Evolutionary conservation across 2,329 filamentous ascomycete genomes (phyloP).

Genomic region (Ophiostoma himal-ulmi): DNA sequence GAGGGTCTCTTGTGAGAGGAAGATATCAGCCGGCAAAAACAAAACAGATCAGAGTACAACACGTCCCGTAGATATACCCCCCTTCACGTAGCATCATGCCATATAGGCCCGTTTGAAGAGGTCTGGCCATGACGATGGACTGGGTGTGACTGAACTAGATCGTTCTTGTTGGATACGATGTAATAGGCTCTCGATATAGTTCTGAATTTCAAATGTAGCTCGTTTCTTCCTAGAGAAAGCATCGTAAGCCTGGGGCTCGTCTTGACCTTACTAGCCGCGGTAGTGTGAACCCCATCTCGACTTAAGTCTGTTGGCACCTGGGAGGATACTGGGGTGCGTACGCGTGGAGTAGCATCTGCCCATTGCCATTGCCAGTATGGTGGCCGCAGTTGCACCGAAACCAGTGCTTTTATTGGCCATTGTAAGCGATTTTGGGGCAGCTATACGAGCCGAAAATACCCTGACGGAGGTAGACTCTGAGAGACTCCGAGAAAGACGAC

Average conservation of each 20-base stretch:
- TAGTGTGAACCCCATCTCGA: neutral
- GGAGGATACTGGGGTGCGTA: neutral
- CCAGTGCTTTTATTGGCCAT: neutral
- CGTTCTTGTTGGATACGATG: neutral
- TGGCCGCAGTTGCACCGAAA: conserved; percentile 7
- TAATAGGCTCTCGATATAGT: too few species aligned
- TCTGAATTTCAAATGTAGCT: too few species aligned
- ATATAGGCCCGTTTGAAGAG: conserved; percentile 7
- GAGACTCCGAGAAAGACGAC: neutral
- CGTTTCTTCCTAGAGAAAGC: too few species aligned
- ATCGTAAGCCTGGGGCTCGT: neutral
- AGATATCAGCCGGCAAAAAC: neutral
- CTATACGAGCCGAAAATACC: neutral
- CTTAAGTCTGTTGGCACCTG: neutral
- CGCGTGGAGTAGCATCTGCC: neutral
- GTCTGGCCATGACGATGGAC: neutral
- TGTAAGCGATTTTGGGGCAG: neutral
- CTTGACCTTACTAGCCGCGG: neutral
- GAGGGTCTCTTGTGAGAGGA: neutral
- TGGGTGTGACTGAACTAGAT: neutral
- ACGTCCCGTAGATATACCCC: neutral
- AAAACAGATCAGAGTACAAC: neutral
- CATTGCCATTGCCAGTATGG: neutral
- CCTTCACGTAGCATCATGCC: neutral
- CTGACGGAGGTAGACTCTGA: neutral